phyloP scores from a whole-genome alignment of 257 asterid genomes.

The Ehretia macrophylla region DNA sequence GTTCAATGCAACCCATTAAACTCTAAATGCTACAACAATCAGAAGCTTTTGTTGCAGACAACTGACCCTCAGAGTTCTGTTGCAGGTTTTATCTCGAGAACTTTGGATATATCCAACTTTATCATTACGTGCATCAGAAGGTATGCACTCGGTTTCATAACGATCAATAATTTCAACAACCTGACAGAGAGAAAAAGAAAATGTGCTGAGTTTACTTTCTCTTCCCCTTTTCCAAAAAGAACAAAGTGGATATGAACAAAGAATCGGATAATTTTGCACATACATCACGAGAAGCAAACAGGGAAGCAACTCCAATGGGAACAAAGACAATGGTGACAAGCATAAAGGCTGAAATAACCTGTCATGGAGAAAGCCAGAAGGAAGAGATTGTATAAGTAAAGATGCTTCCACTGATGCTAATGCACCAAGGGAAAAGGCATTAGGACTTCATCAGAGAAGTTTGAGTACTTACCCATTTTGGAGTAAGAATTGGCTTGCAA shows the following conservation, averaged over 20 bases:
- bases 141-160: constrained; percentile 49
- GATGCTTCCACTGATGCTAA: not conserved
- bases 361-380: constrained; percentile 14
- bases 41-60: not conserved
- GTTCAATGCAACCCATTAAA: not conserved
- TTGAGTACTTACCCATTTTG: constrained; percentile 69
- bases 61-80: constrained; percentile 35
- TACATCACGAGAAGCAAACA: constrained; percentile 63
- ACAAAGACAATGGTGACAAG: constrained; percentile 72
- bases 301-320: constrained; percentile 86
- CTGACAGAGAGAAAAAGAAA: constrained; percentile 20
- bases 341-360: constrained; percentile 83
- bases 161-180: constrained; percentile 61
- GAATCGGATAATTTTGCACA: constrained; percentile 8
- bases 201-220: not conserved
- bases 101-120: constrained; percentile 37
- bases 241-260: not conserved
- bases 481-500: constrained; percentile 95
- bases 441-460: not conserved
- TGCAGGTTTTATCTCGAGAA: constrained; percentile 33
- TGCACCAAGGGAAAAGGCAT: not conserved
- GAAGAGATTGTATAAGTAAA: constrained; percentile 11
- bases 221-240: not conserved
- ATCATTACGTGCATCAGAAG: constrained; percentile 25
- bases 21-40: not conserved